Evolutionary conservation across 208 protist genomes (phyloP).

Genomic region (Leishmania amazonensis): DNA sequence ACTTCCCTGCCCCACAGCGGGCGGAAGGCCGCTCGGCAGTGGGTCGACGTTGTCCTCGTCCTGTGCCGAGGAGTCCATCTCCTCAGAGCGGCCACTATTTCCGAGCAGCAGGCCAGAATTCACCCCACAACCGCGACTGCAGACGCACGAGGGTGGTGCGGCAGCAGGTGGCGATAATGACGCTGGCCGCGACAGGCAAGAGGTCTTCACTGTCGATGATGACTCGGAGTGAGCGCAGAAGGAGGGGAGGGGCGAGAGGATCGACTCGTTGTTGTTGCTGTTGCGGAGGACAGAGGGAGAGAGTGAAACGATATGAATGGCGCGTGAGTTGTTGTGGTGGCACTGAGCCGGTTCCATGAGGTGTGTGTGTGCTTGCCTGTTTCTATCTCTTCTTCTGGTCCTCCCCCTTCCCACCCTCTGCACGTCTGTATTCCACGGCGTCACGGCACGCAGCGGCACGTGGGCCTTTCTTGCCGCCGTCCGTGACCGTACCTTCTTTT

Average conservation of each 20-base stretch:
- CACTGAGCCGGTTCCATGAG: too few relatives aligned
- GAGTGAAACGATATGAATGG: background rate
- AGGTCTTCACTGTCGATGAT: conserved; percentile 12
- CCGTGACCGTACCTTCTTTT: background rate
- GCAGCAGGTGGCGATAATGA: conserved; percentile 1
- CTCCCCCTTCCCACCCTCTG: background rate
- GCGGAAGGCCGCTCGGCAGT: background rate
- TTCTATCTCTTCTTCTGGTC: too few relatives aligned
- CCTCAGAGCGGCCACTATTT: conserved; percentile 30
- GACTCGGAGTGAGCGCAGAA: background rate
- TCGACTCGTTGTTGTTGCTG: background rate
- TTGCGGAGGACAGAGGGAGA: background rate
- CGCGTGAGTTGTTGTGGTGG: background rate
- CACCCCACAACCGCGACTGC: background rate
- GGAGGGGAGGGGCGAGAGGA: background rate
- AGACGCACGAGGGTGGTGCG: background rate
- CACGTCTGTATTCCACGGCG: background rate
- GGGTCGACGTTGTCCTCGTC: conserved; percentile 8
- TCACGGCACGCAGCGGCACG: background rate
- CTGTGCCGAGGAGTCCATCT: conserved; percentile 19
- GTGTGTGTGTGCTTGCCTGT: background rate
- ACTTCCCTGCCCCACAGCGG: background rate
- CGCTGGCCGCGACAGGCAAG: conserved; percentile 6
- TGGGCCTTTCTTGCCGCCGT: background rate
- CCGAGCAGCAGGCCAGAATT: background rate